phyloP scores from a whole-genome alignment of 352 stramenopile genomes.

The Ochromonadaceae sp. region DNA sequence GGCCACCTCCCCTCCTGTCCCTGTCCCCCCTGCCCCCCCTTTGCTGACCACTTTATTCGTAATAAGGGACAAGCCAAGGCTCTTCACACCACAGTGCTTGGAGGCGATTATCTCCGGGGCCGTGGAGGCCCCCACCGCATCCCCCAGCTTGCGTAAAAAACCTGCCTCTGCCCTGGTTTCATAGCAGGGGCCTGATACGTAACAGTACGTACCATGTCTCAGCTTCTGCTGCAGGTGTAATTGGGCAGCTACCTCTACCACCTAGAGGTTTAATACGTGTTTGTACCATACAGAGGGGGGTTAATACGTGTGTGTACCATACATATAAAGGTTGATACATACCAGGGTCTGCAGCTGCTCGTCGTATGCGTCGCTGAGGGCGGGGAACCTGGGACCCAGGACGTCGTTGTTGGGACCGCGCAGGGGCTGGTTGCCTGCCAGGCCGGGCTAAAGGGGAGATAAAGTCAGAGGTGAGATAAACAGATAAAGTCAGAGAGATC shows the following conservation, averaged over 20 bases:
- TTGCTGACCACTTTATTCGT: conserved; percentile 74
- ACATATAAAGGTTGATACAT: too few relatives aligned
- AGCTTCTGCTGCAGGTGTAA: conserved; percentile 62
- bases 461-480: too few relatives aligned
- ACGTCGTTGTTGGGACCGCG: conserved; percentile 82
- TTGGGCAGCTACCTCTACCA: conserved; percentile 51
- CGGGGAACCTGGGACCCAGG: conserved; percentile 80
- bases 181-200: conserved; percentile 87
- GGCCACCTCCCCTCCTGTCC: too few relatives aligned
- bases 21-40: too few relatives aligned
- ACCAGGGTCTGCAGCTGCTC: conserved; percentile 60
- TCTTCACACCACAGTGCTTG: conserved; percentile 74
- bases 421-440: conserved; percentile 76
- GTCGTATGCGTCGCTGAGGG: conserved; percentile 82
- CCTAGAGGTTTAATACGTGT: too few relatives aligned
- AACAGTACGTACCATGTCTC: conserved; percentile 76
- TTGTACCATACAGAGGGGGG: too few relatives aligned
- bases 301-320: too few relatives aligned
- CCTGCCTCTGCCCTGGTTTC: conserved; percentile 80
- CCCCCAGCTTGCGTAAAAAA: conserved; percentile 69
- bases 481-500: too few relatives aligned
- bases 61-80: conserved; percentile 83
- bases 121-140: conserved; percentile 86
- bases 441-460: too few relatives aligned
- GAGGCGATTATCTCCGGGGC: conserved; percentile 84